A percentile compares a stretch with the other conserved stretches of the same genome.
Conservation (phyloP, 768 basidiomycete species). For the Daedalea quercina region DNA sequence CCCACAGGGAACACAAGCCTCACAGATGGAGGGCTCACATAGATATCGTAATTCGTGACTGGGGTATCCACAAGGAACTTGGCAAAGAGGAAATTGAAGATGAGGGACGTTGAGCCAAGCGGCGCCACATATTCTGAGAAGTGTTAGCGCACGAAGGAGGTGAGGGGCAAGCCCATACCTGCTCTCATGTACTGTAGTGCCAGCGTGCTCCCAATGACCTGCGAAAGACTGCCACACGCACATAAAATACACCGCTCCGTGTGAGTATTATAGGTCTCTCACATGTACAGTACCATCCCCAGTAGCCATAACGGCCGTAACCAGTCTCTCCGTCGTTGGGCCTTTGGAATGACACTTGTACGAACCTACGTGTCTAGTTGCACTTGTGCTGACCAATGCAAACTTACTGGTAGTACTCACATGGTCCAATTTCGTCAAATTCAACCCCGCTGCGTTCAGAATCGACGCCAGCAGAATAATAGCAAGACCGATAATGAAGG, state of each 20-base stretch:
- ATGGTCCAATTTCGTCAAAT: slow-evolving; percentile 92
- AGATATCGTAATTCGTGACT: slow-evolving; percentile 77
- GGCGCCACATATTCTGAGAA: slow-evolving; percentile 90
- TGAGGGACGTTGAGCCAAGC: slow-evolving; percentile 84
- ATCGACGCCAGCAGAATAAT: slow-evolving; percentile 82
- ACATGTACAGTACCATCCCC: slow-evolving; percentile 95
- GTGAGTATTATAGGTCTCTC: slow-evolving; percentile 20
- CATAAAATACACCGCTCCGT: not conserved
- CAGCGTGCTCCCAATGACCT: slow-evolving; percentile 81
- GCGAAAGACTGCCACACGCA: slow-evolving; percentile 52
- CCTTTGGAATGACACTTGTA: slow-evolving; percentile 70
- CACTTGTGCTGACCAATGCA: not conserved
- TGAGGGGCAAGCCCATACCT: slow-evolving; percentile 33
- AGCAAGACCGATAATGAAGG: slow-evolving; percentile 79
- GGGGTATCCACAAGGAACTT: slow-evolving; percentile 82
- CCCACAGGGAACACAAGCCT: not conserved
- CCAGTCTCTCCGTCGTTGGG: slow-evolving; percentile 69
- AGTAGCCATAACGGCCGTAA: slow-evolving; percentile 83
- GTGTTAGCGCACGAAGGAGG: not conserved
- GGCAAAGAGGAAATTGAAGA: slow-evolving; percentile 96
- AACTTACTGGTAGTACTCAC: slow-evolving; percentile 18
- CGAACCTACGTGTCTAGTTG: slow-evolving; percentile 40
- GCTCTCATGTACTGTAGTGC: slow-evolving; percentile 87
- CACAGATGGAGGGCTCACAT: slow-evolving; percentile 37
- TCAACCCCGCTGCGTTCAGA: slow-evolving; percentile 90